A percentile compares a stretch with the other conserved stretches of the same genome.
Evolutionary conservation across 1,284 basidiomycete genomes (phyloP).

Genomic region (Puccinia novopanici): DNA sequence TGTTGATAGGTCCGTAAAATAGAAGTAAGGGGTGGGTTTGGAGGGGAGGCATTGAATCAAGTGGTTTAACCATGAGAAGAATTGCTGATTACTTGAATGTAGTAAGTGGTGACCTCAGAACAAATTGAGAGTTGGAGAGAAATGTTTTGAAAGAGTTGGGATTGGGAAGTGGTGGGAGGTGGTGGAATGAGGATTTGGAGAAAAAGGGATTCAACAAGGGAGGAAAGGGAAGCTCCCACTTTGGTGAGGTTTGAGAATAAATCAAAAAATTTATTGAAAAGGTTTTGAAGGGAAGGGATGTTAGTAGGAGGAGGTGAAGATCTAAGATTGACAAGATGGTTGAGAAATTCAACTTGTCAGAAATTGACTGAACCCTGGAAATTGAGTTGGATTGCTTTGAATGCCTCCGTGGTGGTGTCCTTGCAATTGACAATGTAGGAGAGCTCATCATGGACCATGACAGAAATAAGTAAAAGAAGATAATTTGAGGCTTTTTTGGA

Average conservation of each 20-base stretch:
- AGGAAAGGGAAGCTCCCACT: neutral
- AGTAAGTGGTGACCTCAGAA: neutral
- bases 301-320: neutral
- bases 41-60: neutral
- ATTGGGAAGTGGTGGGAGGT: neutral
- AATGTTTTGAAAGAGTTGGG: neutral
- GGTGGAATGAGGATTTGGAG: neutral
- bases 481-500: neutral
- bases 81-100: neutral
- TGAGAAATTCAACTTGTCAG: neutral
- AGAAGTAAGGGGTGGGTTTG: too few species aligned
- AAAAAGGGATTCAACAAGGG: conserved; percentile 1
- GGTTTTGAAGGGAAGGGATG: too few species aligned
- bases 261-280: conserved; percentile 3
- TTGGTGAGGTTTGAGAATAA: neutral
- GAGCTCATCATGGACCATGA: neutral
- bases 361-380: neutral
- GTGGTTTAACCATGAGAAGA: neutral
- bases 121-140: neutral
- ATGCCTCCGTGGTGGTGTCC: neutral
- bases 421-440: neutral
- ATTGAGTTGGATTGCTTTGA: neutral
- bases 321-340: neutral
- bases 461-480: neutral
- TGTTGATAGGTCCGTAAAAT: too few species aligned